phyloP scores from a whole-genome alignment of 768 basidiomycete species.

The Boletus tomentosulus region DNA sequence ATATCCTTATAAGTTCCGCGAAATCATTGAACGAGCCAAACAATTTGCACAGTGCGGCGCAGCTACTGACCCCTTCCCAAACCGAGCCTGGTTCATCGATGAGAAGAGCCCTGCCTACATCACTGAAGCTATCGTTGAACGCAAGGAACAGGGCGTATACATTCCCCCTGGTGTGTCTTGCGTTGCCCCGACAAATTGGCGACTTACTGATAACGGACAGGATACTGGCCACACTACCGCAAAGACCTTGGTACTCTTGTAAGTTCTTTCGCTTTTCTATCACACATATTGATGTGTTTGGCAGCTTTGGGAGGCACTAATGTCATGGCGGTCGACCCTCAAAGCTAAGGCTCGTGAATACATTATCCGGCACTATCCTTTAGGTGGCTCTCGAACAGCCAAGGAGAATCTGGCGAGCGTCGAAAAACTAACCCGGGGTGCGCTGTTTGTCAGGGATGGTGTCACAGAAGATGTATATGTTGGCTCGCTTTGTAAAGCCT shows the following conservation, averaged over 20 bases:
- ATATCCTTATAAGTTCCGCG: not conserved
- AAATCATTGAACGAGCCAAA: not conserved
- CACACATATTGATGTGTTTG: not conserved
- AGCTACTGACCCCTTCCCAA: not conserved
- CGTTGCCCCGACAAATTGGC: too few species aligned
- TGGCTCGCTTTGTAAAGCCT: too few species aligned
- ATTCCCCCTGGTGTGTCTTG: too few species aligned
- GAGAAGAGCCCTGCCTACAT: not conserved
- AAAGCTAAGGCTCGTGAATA: too few species aligned
- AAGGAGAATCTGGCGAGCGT: too few species aligned
- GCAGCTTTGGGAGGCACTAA: too few species aligned
- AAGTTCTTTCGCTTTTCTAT: not conserved
- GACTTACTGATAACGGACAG: not conserved
- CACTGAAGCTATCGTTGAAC: not conserved
- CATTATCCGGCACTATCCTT: too few species aligned
- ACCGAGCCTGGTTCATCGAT: not conserved
- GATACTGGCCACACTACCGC: not conserved
- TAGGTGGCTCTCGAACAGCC: too few species aligned
- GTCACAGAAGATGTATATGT: too few species aligned
- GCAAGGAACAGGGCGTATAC: not conserved
- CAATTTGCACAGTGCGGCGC: not conserved
- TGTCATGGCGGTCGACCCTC: too few species aligned
- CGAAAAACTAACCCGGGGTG: too few species aligned
- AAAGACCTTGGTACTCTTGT: not conserved
- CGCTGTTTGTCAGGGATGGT: too few species aligned